These are phyloP conservation scores for Trichoderma asperellum DNA, from an alignment of 2,329 filamentous ascomycete species.

Conservation along the genomic window DNA sequence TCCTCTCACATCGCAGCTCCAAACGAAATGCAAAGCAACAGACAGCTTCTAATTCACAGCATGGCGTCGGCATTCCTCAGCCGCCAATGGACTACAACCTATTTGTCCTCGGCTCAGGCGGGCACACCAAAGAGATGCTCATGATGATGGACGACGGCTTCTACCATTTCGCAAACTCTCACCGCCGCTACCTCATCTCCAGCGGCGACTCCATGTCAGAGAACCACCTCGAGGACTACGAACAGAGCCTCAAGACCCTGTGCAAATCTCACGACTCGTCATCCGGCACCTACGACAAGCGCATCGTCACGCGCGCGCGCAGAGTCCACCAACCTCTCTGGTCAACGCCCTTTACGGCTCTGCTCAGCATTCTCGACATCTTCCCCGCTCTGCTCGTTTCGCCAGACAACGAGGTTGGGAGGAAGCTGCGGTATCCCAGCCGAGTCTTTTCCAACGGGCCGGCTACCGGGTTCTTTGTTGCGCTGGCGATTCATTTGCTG, in stretches of 20 bases:
- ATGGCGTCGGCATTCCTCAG: constrained; percentile 19
- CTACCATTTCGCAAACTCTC: constrained; percentile 55
- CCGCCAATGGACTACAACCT: constrained; percentile 59
- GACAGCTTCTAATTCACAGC: not conserved
- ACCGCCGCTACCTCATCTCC: constrained; percentile 81
- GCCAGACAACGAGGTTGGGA: constrained; percentile 34
- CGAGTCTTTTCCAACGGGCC: constrained; percentile 87
- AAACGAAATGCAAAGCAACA: constrained; percentile 28
- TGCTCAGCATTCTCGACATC: constrained; percentile 67
- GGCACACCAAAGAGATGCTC: constrained; percentile 94
- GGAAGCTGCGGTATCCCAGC: constrained; percentile 61
- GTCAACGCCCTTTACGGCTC: constrained; percentile 70
- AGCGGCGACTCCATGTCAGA: constrained; percentile 72
- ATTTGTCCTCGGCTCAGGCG: constrained; percentile 87
- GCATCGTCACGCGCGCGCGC: constrained; percentile 74
- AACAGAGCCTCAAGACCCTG: constrained; percentile 40
- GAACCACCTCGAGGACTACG: constrained; percentile 64
- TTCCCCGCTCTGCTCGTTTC: constrained; percentile 56
- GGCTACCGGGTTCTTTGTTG: constrained; percentile 80
- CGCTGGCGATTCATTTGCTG: constrained; percentile 52
- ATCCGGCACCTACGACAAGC: constrained; percentile 63
- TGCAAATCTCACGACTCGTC: constrained; percentile 31
- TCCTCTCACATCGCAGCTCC: constrained; percentile 34
- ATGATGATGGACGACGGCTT: constrained; percentile 71
- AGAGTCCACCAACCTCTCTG: constrained; percentile 79